phyloP scores from a whole-genome alignment of 371 early-diverging fungal genomes.

The Apophysomyces ossiformis region DNA sequence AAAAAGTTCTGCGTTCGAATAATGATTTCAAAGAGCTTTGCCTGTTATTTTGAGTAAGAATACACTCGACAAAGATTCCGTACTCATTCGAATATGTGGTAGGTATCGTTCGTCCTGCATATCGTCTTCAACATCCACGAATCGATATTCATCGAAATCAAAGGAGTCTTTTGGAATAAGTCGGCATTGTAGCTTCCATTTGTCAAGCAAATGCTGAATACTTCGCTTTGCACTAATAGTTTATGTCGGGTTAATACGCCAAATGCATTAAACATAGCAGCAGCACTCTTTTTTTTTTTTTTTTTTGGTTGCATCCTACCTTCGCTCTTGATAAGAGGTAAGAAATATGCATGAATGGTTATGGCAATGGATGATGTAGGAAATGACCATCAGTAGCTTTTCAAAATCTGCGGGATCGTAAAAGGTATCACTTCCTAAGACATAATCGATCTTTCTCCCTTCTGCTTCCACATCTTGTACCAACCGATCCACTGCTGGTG shows the following conservation, averaged over 20 bases:
- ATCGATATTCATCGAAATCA: slow-evolving; percentile 49
- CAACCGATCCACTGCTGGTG: slow-evolving; percentile 31
- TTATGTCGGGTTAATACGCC: neutral
- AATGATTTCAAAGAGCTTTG: neutral
- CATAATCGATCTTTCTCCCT: slow-evolving; percentile 44
- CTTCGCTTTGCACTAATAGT: slow-evolving; percentile 54
- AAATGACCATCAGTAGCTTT: slow-evolving; percentile 49
- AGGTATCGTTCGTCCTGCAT: slow-evolving; percentile 4
- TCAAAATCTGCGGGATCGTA: slow-evolving; percentile 68
- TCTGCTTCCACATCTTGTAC: slow-evolving; percentile 24
- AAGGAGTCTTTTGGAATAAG: slow-evolving; percentile 48
- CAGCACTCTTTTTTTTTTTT: too few species aligned
- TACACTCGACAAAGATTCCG: slow-evolving; percentile 41
- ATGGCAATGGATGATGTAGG: slow-evolving; percentile 53
- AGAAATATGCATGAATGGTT: slow-evolving; percentile 53
- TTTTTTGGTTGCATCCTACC: slow-evolving; percentile 7
- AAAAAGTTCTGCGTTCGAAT: too few species aligned
- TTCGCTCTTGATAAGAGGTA: slow-evolving; percentile 61
- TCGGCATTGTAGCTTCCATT: slow-evolving; percentile 52
- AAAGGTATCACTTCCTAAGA: slow-evolving; percentile 64
- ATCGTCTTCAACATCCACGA: slow-evolving; percentile 23
- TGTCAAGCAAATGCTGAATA: slow-evolving; percentile 55
- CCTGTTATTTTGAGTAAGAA: slow-evolving; percentile 37
- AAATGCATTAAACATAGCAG: too few species aligned
- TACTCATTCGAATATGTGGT: slow-evolving; percentile 25